Percentiles rank a stretch among this genome's conserved stretches.
phyloP scores from a whole-genome alignment of 169 alveolate genomes.

The Babesia gibsoni region DNA sequence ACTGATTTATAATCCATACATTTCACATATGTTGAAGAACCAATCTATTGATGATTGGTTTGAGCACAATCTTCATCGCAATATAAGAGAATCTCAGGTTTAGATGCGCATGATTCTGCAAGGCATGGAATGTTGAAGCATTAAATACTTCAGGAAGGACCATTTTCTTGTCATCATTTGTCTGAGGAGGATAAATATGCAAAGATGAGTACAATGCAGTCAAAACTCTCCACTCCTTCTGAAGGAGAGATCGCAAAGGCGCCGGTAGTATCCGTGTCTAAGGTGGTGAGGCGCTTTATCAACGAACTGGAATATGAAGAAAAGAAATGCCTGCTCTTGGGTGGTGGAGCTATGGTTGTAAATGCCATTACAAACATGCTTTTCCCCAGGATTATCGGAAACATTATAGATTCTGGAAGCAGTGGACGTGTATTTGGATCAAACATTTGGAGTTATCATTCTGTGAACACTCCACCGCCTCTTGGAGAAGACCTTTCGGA shows the following conservation, averaged over 20 bases:
- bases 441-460: not conserved
- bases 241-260: not conserved
- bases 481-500: not conserved
- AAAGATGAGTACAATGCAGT: not conserved
- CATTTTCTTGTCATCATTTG: no score
- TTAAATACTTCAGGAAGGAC: no score
- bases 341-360: conserved; percentile 37
- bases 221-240: not conserved
- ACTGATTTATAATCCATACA: no score
- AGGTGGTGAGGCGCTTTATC: conserved; percentile 20
- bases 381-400: conserved; percentile 55
- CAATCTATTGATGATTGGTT: no score
- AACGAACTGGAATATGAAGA: conserved; percentile 50
- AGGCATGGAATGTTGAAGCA: no score
- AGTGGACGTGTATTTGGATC: conserved; percentile 4
- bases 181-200: no score
- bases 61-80: no score
- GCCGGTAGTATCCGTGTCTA: not conserved
- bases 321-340: conserved; percentile 13
- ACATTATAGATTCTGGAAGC: conserved; percentile 50
- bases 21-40: no score
- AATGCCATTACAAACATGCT: conserved; percentile 54
- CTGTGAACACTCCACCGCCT: not conserved
- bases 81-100: no score
- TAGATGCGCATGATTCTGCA: no score